phyloP scores from a whole-genome alignment of 2,329 filamentous ascomycete genomes.

The Botrytis tulipae region DNA sequence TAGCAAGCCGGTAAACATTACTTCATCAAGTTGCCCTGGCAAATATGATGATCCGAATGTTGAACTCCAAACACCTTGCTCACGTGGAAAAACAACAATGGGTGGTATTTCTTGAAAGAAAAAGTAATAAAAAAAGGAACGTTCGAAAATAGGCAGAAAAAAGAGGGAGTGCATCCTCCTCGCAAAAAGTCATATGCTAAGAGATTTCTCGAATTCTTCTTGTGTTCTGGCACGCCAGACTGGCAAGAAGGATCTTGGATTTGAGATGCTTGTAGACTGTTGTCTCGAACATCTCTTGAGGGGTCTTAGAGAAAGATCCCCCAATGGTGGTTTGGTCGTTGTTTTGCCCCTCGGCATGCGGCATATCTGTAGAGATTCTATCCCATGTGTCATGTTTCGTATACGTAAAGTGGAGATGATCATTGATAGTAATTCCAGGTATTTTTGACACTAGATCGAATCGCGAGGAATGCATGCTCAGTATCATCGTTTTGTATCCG shows the following conservation, averaged over 20 bases:
- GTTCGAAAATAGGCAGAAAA: not conserved
- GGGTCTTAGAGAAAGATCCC: not conserved
- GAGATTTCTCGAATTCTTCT: not conserved
- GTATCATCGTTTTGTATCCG: not conserved
- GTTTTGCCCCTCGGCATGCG: not conserved
- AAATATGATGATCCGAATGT: not conserved
- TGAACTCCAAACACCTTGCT: conserved; percentile 11
- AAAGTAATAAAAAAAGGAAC: not conserved
- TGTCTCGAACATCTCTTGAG: not conserved
- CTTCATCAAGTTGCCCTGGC: not conserved
- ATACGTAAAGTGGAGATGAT: not conserved
- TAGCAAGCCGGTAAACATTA: not conserved
- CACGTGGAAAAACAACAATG: conserved; percentile 5
- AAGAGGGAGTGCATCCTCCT: not conserved
- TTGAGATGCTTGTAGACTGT: not conserved
- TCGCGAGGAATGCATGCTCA: not conserved
- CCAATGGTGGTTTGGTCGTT: not conserved
- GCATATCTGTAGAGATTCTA: not conserved
- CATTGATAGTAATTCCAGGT: not conserved
- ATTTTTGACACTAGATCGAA: not conserved
- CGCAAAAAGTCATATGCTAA: too few relatives aligned
- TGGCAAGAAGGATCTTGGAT: not conserved
- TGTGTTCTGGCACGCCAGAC: not conserved
- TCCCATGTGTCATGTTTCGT: not conserved
- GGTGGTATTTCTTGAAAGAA: conserved; percentile 10